Percentiles rank a stretch among this genome's conserved stretches.
phyloP scores from a whole-genome alignment of 164 flowering plant genomes.

The Stephania japonica region DNA sequence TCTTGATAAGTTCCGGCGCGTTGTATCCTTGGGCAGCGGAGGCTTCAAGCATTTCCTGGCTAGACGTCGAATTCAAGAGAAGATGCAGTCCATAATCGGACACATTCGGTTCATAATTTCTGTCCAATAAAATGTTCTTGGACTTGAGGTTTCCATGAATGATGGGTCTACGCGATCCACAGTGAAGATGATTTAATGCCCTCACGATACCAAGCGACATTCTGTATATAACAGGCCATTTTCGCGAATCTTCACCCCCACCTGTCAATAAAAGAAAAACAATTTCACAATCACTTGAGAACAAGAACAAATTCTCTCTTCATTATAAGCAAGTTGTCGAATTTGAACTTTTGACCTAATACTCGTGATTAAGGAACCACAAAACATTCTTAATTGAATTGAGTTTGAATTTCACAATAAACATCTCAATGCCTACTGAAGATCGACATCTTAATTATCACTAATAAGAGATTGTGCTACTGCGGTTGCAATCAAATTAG shows the following conservation, averaged over 20 bases:
- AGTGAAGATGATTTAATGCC: conserved; percentile 78
- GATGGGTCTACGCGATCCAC: conserved; percentile 50
- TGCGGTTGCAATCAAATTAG: not conserved
- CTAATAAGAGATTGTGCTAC: too few species aligned
- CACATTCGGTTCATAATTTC: conserved; percentile 40
- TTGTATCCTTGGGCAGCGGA: conserved; percentile 74
- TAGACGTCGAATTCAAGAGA: conserved; percentile 57
- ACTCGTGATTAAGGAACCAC: not conserved
- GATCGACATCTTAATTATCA: too few species aligned
- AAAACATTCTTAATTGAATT: not conserved
- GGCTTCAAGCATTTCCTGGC: conserved; percentile 76
- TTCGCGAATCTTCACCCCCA: conserved; percentile 41
- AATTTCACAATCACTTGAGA: not conserved
- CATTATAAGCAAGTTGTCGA: too few species aligned
- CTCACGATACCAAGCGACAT: conserved; percentile 65
- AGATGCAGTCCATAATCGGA: conserved; percentile 79
- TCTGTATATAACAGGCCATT: conserved; percentile 54
- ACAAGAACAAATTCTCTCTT: too few species aligned
- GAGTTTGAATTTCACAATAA: not conserved
- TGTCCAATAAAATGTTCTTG: conserved; percentile 63
- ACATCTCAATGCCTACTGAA: not conserved
- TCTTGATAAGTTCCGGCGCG: conserved; percentile 95
- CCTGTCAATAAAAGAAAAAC: conserved; percentile 30
- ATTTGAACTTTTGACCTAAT: too few species aligned
- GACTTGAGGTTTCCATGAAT: conserved; percentile 90